Percentiles rank a stretch among this genome's conserved stretches.
Conservation (phyloP, 345 rosid species). For the Bretschneidera sinensis region DNA sequence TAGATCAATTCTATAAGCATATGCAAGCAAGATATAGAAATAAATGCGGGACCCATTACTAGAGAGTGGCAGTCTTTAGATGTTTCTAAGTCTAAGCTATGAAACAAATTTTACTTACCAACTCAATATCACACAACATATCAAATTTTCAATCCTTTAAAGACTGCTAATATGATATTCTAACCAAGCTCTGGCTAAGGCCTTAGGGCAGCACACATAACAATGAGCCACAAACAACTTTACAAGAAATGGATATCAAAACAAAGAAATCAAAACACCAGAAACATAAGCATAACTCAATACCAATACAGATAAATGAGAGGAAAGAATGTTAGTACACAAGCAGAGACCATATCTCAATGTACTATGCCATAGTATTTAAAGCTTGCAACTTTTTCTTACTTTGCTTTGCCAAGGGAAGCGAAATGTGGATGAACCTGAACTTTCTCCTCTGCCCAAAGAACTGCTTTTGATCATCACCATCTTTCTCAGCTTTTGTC, state of each 20-base stretch:
- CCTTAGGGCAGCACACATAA: no score
- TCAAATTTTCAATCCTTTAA: no score
- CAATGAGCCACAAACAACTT: neutral
- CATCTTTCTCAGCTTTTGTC: conserved; percentile 36
- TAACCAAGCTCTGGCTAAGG: no score
- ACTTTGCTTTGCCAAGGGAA: conserved; percentile 65
- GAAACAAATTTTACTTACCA: no score
- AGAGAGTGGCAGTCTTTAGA: no score
- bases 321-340: neutral
- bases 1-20: no score
- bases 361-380: conserved; percentile 17
- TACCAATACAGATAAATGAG: conserved; percentile 2
- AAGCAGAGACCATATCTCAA: neutral
- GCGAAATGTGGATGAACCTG: conserved; percentile 80
- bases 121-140: no score
- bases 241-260: neutral
- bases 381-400: conserved; percentile 54
- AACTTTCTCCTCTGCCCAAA: conserved; percentile 67
- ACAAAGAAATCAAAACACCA: neutral
- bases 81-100: no score
- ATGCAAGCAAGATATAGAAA: no score
- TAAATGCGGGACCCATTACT: no score
- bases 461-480: conserved; percentile 42
- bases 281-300: neutral
- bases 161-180: no score